Evolutionary conservation across 352 stramenopile genomes (phyloP).

Genomic region (Globisporangium splendens): DNA sequence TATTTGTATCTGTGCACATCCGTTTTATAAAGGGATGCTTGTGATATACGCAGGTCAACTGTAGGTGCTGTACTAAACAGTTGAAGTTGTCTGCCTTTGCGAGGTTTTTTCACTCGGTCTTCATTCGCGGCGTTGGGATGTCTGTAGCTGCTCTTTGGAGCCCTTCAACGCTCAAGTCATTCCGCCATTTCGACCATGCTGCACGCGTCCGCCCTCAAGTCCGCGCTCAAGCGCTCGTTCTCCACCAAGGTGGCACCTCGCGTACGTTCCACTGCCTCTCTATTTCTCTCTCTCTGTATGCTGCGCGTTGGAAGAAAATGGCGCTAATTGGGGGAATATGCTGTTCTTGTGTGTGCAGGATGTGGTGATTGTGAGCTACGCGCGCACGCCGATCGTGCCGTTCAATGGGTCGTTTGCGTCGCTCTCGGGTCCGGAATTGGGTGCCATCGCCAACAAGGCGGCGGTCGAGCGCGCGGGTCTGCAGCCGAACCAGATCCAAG

Average conservation of each 20-base stretch:
- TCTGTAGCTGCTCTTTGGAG: too few relatives aligned
- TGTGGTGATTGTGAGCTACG: constrained; percentile 94
- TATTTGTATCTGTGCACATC: too few relatives aligned
- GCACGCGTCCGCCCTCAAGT: constrained; percentile 19
- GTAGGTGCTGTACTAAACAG: not conserved
- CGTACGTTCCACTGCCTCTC: constrained; percentile 16
- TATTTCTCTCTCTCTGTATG: not conserved
- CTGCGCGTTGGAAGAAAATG: not conserved
- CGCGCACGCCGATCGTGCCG: constrained; percentile 95
- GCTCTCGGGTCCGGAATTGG: constrained; percentile 90
- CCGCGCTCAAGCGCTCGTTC: constrained; percentile 36
- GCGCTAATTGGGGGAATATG: not conserved
- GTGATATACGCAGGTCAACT: not conserved
- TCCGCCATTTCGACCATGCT: constrained; percentile 10
- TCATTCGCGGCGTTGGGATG: constrained; percentile 8
- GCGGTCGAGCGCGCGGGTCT: constrained; percentile 75
- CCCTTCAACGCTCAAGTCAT: not conserved
- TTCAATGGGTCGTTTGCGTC: constrained; percentile 92
- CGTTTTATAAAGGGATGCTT: not conserved
- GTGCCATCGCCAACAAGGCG: constrained; percentile 88
- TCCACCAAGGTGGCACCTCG: constrained; percentile 33
- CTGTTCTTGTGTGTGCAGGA: constrained; percentile 34
- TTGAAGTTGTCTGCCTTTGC: constrained; percentile 4
- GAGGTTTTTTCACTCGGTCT: constrained; percentile 6
- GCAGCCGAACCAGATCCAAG: constrained; percentile 83